Evolutionary conservation across 75 land plant species (phyloP).

Genomic region (Cupressus sempervirens): DNA sequence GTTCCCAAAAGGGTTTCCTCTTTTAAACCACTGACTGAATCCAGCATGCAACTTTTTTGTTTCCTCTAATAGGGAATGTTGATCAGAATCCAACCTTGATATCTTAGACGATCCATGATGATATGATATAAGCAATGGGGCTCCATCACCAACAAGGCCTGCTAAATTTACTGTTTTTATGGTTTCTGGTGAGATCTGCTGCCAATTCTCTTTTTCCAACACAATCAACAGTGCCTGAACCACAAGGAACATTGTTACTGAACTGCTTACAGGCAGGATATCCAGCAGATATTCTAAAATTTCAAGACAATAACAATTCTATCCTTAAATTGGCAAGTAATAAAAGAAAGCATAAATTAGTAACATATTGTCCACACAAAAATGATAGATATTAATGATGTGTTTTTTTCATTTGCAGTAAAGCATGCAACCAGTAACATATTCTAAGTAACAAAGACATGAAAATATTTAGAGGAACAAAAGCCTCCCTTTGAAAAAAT

Average conservation of each 20-base stretch:
- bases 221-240: conserved; percentile 82
- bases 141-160: conserved; percentile 93
- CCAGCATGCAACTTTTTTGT: conserved; percentile 35
- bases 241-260: conserved; percentile 4
- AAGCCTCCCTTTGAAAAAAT: background rate
- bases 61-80: conserved; percentile 10
- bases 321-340: background rate
- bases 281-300: background rate
- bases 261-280: background rate
- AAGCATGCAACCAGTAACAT: background rate
- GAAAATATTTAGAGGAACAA: background rate
- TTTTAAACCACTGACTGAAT: conserved; percentile 68
- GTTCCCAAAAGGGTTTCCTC: conserved; percentile 69
- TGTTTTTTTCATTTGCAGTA: background rate
- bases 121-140: conserved; percentile 48
- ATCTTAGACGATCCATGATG: conserved; percentile 7
- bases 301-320: background rate
- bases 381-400: background rate
- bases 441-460: background rate
- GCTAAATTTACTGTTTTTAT: conserved; percentile 69
- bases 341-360: background rate
- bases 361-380: background rate
- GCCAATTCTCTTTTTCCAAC: conserved; percentile 86
- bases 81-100: conserved; percentile 18
- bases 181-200: conserved; percentile 65